These are phyloP conservation scores for Leishmania turanica DNA, from an alignment of 208 protist genomes.

Conservation along the genomic window DNA sequence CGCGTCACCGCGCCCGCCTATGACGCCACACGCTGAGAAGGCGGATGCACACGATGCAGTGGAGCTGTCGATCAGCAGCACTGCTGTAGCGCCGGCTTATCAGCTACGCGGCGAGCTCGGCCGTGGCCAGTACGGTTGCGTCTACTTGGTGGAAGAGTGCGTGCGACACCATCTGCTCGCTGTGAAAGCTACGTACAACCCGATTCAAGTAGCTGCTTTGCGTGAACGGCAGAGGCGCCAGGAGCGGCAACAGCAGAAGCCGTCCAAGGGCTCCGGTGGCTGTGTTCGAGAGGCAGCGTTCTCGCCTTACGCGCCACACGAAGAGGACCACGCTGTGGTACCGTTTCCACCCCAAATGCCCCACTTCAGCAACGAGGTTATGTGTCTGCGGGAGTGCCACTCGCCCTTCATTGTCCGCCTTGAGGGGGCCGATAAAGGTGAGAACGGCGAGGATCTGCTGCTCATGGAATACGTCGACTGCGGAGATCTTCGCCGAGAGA, in stretches of 20 bases:
- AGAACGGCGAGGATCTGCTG: constrained; percentile 52
- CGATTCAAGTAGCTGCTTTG: constrained; percentile 17
- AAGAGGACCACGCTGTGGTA: not conserved
- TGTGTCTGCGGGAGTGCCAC: constrained; percentile 36
- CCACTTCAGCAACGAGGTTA: constrained; percentile 32
- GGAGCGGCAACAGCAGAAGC: constrained; percentile 14
- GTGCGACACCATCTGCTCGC: constrained; percentile 27
- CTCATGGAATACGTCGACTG: constrained; percentile 77
- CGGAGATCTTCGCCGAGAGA: constrained; percentile 66
- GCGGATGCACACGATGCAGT: constrained; percentile 3
- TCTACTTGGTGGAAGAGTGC: constrained; percentile 29
- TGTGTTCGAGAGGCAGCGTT: not conserved
- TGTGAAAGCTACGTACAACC: constrained; percentile 31
- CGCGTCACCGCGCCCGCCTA: not conserved
- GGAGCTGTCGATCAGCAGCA: constrained; percentile 19
- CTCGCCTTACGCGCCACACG: not conserved
- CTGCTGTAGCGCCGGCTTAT: constrained; percentile 14
- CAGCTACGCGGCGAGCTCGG: constrained; percentile 29
- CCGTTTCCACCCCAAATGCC: not conserved
- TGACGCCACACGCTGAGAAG: not conserved
- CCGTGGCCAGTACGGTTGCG: constrained; percentile 29
- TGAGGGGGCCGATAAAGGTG: constrained; percentile 23
- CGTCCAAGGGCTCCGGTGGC: not conserved
- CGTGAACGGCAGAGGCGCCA: constrained; percentile 13
- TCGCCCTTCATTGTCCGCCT: constrained; percentile 32